Conservation (phyloP, 495 filamentous ascomycete species). For the Rostrohypoxylon terebratum region DNA sequence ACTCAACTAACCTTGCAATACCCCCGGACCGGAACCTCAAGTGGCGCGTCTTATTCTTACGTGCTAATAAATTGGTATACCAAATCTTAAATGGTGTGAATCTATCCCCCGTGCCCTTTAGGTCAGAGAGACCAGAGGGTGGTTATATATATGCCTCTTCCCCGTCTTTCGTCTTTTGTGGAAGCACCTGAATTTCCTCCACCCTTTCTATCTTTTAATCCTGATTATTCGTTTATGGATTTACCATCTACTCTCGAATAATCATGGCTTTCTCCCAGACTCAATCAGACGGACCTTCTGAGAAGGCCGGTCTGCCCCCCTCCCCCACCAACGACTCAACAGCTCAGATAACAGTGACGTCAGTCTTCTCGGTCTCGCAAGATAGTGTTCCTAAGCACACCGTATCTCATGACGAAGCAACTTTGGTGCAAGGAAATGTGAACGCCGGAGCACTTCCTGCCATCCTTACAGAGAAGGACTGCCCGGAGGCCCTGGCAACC, state of each 20-base stretch:
- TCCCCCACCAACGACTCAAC: not conserved
- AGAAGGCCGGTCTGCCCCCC: not conserved
- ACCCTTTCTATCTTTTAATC: not conserved
- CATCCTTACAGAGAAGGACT: slow-evolving; percentile 67
- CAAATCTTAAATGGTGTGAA: slow-evolving; percentile 37
- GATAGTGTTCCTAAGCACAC: slow-evolving; percentile 23
- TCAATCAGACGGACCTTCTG: not conserved
- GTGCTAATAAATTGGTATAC: not conserved
- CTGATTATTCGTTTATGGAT: not conserved
- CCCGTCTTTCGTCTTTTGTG: slow-evolving; percentile 16
- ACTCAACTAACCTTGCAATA: not conserved
- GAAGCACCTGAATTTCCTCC: slow-evolving; percentile 12
- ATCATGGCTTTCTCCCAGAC: not conserved
- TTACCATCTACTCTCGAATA: not conserved
- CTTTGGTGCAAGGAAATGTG: slow-evolving; percentile 35
- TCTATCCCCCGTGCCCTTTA: not conserved
- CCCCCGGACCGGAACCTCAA: slow-evolving; percentile 22
- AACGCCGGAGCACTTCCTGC: slow-evolving; percentile 28
- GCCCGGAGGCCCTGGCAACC: slow-evolving; percentile 72
- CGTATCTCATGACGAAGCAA: slow-evolving; percentile 25
- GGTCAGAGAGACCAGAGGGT: not conserved
- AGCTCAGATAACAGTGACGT: not conserved
- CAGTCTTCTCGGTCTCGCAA: slow-evolving; percentile 8
- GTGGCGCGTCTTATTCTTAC: slow-evolving; percentile 9
- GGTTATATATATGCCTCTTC: slow-evolving; percentile 1